A percentile compares a stretch with the other conserved stretches of the same genome.
Conservation (phyloP, 1,284 basidiomycete genomes). For the Malassezia yamatoensis region DNA sequence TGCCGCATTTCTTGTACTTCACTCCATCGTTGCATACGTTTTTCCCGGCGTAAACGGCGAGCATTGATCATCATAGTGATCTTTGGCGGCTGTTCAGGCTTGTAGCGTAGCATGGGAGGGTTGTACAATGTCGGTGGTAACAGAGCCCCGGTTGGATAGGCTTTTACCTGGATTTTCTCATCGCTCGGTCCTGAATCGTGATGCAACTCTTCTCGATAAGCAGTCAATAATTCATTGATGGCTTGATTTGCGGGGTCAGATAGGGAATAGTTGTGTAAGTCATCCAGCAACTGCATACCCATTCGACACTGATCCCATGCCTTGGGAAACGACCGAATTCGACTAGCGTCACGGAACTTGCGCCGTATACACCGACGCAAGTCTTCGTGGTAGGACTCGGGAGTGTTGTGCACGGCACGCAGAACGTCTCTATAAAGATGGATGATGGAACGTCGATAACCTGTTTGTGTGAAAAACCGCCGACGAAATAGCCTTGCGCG, state of each 20-base stretch:
- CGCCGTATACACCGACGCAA: neutral
- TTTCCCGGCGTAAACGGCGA: constrained; percentile 23
- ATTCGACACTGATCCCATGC: neutral
- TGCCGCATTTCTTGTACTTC: constrained; percentile 22
- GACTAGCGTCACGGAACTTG: neutral
- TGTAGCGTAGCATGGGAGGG: constrained; percentile 38
- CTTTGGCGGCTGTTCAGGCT: constrained; percentile 33
- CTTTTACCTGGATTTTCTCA: too few relatives aligned
- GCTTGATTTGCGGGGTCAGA: neutral
- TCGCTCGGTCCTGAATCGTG: too few relatives aligned
- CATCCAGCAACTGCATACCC: neutral
- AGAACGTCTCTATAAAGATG: constrained; percentile 29
- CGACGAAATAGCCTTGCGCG: constrained; percentile 5
- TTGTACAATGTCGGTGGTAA: constrained; percentile 36
- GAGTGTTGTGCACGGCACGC: constrained; percentile 1
- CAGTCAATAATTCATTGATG: neutral
- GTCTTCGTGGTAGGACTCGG: neutral
- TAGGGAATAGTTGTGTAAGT: neutral
- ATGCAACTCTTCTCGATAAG: too few relatives aligned
- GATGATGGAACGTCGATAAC: constrained; percentile 20
- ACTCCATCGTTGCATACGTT: constrained; percentile 19
- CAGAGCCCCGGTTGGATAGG: constrained; percentile 24
- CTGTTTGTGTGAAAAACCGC: constrained; percentile 22
- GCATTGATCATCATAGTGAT: constrained; percentile 43
- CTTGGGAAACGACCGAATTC: neutral